These are phyloP conservation scores for Colletotrichum noveboracense DNA, from an alignment of 2,329 filamentous ascomycete species.

Conservation along the genomic window DNA sequence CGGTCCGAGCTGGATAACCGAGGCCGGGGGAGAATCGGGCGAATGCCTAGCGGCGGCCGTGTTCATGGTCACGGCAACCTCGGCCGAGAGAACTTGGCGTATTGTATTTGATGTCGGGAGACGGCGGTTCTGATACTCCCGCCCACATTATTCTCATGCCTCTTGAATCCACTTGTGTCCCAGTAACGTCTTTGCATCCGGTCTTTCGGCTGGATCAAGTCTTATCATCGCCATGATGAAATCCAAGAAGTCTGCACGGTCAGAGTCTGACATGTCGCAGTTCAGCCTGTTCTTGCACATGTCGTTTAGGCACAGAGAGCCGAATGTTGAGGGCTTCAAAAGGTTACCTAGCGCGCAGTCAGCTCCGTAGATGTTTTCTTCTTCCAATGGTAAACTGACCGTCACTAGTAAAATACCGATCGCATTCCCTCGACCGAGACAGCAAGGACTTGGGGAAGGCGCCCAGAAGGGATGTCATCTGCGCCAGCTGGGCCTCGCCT, in stretches of 20 bases:
- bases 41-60: neutral
- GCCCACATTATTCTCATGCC: neutral
- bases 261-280: neutral
- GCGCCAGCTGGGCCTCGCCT: neutral
- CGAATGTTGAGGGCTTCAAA: neutral
- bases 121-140: neutral
- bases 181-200: neutral
- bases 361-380: neutral
- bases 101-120: fast-evolving
- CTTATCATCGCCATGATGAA: neutral
- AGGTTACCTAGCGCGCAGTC: neutral
- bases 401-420: neutral
- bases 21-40: neutral
- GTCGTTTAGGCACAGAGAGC: neutral
- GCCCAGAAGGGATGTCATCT: neutral
- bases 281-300: neutral
- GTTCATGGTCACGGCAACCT: neutral
- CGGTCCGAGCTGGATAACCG: neutral
- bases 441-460: neutral
- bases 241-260: neutral
- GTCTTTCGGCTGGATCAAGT: neutral
- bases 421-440: neutral
- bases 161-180: neutral
- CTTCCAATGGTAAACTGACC: fast-evolving
- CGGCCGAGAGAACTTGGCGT: neutral